A percentile compares a stretch with the other conserved stretches of the same genome.
These are phyloP conservation scores for Mycena floridula DNA, from an alignment of 768 basidiomycete genomes.

Conservation along the genomic window DNA sequence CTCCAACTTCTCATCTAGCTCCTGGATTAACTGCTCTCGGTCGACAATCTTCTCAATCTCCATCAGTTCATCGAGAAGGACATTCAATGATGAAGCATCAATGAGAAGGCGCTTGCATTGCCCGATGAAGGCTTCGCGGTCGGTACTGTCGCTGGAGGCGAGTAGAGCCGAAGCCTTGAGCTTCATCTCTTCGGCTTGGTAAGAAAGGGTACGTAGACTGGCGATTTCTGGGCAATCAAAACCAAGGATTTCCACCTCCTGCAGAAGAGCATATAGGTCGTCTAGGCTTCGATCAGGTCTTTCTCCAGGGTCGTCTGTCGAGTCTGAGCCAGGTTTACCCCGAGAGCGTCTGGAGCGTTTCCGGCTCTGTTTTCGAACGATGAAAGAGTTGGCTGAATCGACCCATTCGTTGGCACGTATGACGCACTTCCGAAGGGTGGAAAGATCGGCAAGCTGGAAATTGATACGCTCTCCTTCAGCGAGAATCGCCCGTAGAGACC, in stretches of 20 bases:
- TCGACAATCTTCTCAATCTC: constrained; percentile 79
- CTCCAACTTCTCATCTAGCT: constrained; percentile 69
- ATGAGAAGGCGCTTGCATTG: constrained; percentile 69
- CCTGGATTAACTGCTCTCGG: constrained; percentile 68
- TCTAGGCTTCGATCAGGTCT: constrained; percentile 66
- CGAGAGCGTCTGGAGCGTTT: constrained; percentile 67
- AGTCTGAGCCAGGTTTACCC: constrained; percentile 42
- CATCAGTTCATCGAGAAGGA: constrained; percentile 73
- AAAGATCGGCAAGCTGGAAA: constrained; percentile 65
- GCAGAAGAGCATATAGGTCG: constrained; percentile 63
- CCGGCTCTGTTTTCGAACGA: constrained; percentile 73
- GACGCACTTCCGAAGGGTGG: constrained; percentile 72
- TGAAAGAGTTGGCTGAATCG: constrained; percentile 74
- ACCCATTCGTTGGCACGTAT: constrained; percentile 81
- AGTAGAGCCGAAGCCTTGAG: constrained; percentile 50
- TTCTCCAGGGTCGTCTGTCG: constrained; percentile 55
- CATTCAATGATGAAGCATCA: constrained; percentile 71
- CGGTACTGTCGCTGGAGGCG: constrained; percentile 30
- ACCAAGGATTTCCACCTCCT: constrained; percentile 70
- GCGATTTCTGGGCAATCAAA: constrained; percentile 80
- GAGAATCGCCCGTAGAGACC: constrained; percentile 73
- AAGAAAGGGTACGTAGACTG: constrained; percentile 44
- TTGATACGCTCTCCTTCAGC: constrained; percentile 88
- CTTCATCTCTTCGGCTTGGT: constrained; percentile 61
- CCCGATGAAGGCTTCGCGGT: constrained; percentile 50